These are phyloP conservation scores for Rhytidhysteron rufulum DNA, from an alignment of 2,329 filamentous ascomycete species.

Conservation along the genomic window DNA sequence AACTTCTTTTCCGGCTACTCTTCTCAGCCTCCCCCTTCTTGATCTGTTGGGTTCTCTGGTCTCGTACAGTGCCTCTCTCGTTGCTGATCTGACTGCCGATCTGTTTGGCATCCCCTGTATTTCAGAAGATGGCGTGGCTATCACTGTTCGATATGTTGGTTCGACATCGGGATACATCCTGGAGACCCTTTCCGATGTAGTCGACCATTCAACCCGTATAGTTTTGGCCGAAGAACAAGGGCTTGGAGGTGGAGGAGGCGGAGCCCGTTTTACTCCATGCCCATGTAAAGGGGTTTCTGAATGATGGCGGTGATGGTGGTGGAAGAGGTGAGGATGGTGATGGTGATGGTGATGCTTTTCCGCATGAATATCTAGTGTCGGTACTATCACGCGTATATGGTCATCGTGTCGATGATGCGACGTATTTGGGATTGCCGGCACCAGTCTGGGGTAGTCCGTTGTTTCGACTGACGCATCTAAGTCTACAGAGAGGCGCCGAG, in stretches of 20 bases:
- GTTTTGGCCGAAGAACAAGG: background rate
- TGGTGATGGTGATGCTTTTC: background rate
- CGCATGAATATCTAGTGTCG: background rate
- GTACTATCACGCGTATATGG: background rate
- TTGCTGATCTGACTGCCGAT: background rate
- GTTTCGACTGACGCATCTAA: background rate
- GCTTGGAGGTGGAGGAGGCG: slow-evolving; percentile 1
- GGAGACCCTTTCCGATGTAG: background rate
- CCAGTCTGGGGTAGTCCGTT: too few species aligned
- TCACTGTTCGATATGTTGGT: background rate
- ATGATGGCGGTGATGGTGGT: background rate
- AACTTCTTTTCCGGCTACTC: slow-evolving; percentile 1
- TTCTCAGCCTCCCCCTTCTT: background rate
- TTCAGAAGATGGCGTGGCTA: background rate
- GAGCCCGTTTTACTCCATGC: slow-evolving; percentile 2
- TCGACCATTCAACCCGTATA: background rate
- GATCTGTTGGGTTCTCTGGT: background rate
- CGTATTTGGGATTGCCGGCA: background rate
- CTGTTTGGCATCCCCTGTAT: background rate
- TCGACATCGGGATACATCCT: background rate
- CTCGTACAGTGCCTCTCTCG: background rate
- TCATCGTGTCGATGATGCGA: background rate
- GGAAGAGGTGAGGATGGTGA: background rate
- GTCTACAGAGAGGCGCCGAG: background rate
- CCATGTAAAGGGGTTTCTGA: slow-evolving; percentile 1